phyloP scores from a whole-genome alignment of 2,329 filamentous ascomycete genomes.

The Ophiostoma ips region DNA sequence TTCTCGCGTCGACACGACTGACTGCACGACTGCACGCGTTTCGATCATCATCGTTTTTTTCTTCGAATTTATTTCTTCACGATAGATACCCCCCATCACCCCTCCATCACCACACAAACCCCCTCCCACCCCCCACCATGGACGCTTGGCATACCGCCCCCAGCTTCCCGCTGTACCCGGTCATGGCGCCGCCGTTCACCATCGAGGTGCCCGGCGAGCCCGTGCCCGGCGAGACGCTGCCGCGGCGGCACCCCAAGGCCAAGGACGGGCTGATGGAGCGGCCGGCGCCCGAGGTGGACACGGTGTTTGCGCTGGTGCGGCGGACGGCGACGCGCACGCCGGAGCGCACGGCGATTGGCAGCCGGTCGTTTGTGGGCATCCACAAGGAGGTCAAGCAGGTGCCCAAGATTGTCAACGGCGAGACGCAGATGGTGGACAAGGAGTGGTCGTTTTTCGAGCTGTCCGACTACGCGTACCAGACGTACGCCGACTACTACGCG shows the following conservation, averaged over 20 bases:
- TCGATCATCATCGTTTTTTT: no score
- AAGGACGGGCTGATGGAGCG: slow-evolving; percentile 55
- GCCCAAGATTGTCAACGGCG: slow-evolving; percentile 74
- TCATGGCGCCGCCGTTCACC: slow-evolving; percentile 60
- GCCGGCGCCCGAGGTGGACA: slow-evolving; percentile 56
- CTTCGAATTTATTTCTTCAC: no score
- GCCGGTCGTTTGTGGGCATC: slow-evolving; percentile 58
- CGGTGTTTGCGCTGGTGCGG: slow-evolving; percentile 65
- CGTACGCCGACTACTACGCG: slow-evolving; percentile 66
- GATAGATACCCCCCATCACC: no score
- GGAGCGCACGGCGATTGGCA: slow-evolving; percentile 52
- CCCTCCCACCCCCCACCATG: neutral
- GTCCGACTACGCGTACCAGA: slow-evolving; percentile 60
- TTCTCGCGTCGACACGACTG: no score
- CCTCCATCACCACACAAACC: no score
- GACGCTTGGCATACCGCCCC: neutral
- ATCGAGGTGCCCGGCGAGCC: slow-evolving; percentile 57
- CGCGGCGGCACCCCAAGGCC: slow-evolving; percentile 57
- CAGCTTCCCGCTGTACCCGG: slow-evolving; percentile 39
- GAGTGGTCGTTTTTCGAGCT: slow-evolving; percentile 86
- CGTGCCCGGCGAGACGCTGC: slow-evolving; percentile 69
- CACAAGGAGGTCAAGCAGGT: slow-evolving; percentile 81
- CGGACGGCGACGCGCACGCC: slow-evolving; percentile 50
- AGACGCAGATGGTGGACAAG: slow-evolving; percentile 70
- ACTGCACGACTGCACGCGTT: no score